Percentiles rank a stretch among this genome's conserved stretches.
phyloP scores from a whole-genome alignment of 2,329 filamentous ascomycete genomes.

The Hansfordia pulvinata region DNA sequence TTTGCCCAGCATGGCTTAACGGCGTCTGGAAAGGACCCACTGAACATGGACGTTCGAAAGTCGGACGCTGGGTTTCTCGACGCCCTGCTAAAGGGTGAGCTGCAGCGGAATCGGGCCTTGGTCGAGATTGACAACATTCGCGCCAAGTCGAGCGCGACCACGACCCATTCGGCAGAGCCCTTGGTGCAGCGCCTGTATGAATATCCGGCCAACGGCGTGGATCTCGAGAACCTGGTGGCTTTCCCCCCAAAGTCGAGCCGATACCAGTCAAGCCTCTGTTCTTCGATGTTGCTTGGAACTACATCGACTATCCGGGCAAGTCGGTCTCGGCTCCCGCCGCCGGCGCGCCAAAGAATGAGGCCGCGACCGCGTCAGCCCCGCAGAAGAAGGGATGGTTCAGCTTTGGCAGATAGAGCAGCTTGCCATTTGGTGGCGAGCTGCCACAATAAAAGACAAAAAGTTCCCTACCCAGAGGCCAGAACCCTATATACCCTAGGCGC shows the following conservation, averaged over 20 bases:
- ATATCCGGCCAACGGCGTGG: conserved; percentile 57
- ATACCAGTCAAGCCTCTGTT: conserved; percentile 92
- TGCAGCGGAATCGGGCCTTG: conserved; percentile 71
- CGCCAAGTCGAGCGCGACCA: conserved; percentile 25
- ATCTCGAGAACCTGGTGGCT: conserved; percentile 68
- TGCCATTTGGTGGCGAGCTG: no score
- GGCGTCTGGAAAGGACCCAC: conserved; percentile 29
- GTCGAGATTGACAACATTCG: conserved; percentile 65
- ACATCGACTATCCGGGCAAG: conserved; percentile 77
- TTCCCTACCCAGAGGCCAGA: no score
- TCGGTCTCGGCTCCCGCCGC: conserved; percentile 16
- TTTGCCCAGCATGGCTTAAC: conserved; percentile 24
- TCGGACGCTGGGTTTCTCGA: conserved; percentile 45
- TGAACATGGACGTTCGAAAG: conserved; percentile 54
- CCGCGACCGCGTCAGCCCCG: conserved; percentile 24
- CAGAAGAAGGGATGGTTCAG: conserved; percentile 68
- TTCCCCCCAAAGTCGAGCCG: conserved; percentile 76
- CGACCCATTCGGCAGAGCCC: no score
- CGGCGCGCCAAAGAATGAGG: conserved; percentile 10
- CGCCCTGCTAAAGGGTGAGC: conserved; percentile 51
- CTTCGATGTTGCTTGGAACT: conserved; percentile 95
- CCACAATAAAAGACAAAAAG: no score
- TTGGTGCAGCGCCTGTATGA: conserved; percentile 63
- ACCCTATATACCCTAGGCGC: no score
- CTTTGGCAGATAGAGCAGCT: no score